Percentiles rank a stretch among this genome's conserved stretches.
phyloP scores from a whole-genome alignment of 2,329 filamentous ascomycete genomes.

The Monilinia fructigena region DNA sequence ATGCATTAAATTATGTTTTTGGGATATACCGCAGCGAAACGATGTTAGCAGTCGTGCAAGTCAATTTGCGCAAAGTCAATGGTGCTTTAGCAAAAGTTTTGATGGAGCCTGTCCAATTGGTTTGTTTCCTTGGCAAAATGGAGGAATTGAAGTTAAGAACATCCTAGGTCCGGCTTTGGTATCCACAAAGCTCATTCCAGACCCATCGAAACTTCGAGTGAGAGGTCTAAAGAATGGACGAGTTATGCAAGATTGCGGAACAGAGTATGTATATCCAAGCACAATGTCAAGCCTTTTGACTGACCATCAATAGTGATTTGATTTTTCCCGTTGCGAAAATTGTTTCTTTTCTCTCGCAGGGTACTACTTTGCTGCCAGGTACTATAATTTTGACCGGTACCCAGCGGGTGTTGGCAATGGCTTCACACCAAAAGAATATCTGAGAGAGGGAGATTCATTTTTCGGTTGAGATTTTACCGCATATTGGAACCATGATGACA shows the following conservation, averaged over 20 bases:
- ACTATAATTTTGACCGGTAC: conserved; percentile 50
- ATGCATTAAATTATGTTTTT: conserved; percentile 52
- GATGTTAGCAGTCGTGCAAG: conserved; percentile 53
- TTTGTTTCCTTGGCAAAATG: conserved; percentile 30
- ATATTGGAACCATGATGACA: conserved; percentile 50
- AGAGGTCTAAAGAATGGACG: conserved; percentile 51
- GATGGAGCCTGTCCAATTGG: conserved; percentile 50
- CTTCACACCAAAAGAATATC: conserved; percentile 43
- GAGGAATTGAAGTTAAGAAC: neutral
- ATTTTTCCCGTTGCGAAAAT: conserved; percentile 50
- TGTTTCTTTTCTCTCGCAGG: conserved; percentile 44
- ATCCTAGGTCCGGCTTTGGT: conserved; percentile 49
- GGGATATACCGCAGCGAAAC: conserved; percentile 58
- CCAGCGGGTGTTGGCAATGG: conserved; percentile 43
- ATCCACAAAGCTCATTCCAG: conserved; percentile 44
- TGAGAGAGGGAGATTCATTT: conserved; percentile 50
- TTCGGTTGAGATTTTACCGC: conserved; percentile 48
- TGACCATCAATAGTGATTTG: conserved; percentile 42
- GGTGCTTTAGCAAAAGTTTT: conserved; percentile 53
- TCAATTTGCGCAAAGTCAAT: conserved; percentile 51
- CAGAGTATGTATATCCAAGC: conserved; percentile 41
- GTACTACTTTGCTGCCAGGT: conserved; percentile 47
- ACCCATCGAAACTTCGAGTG: conserved; percentile 45
- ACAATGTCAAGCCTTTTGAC: neutral
- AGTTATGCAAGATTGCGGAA: conserved; percentile 45